Percentiles rank a stretch among this genome's conserved stretches.
phyloP scores from a whole-genome alignment of 768 basidiomycete genomes.

The Boletus sensibilis region DNA sequence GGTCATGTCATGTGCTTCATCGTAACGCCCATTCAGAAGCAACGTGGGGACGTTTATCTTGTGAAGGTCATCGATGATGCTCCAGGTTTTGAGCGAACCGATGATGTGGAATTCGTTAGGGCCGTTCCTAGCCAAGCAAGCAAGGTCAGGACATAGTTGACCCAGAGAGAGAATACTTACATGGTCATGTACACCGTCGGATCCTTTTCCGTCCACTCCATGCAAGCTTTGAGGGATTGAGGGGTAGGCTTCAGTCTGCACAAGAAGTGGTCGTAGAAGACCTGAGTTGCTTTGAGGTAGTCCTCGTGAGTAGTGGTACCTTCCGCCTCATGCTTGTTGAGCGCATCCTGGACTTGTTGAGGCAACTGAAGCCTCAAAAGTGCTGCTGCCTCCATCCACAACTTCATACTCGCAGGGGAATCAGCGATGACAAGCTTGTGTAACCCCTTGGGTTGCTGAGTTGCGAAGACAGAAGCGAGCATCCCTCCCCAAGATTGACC shows the following conservation, averaged over 20 bases:
- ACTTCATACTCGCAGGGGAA: conserved; percentile 43
- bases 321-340: conserved; percentile 47
- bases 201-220: conserved; percentile 41
- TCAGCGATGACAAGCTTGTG: conserved; percentile 46
- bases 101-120: conserved; percentile 38
- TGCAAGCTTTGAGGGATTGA: conserved; percentile 31
- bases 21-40: conserved; percentile 38
- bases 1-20: conserved; percentile 34
- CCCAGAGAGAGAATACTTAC: conserved; percentile 28
- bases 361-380: conserved; percentile 39
- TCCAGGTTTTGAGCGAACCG: conserved; percentile 37
- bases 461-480: conserved; percentile 41
- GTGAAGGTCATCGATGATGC: conserved; percentile 33
- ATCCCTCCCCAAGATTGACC: conserved; percentile 47
- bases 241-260: conserved; percentile 50
- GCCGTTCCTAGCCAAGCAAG: conserved; percentile 34
- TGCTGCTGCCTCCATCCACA: conserved; percentile 39
- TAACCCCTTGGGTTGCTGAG: conserved; percentile 44
- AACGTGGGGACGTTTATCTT: conserved; percentile 36
- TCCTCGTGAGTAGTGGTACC: conserved; percentile 44
- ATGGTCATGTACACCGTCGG: conserved; percentile 49
- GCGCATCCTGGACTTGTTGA: conserved; percentile 36
- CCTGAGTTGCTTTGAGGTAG: conserved; percentile 42
- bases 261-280: conserved; percentile 43
- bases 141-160: conserved; percentile 1